These are phyloP conservation scores for Phoma sp. DNA, from an alignment of 2,329 filamentous ascomycete genomes.

Conservation along the genomic window DNA sequence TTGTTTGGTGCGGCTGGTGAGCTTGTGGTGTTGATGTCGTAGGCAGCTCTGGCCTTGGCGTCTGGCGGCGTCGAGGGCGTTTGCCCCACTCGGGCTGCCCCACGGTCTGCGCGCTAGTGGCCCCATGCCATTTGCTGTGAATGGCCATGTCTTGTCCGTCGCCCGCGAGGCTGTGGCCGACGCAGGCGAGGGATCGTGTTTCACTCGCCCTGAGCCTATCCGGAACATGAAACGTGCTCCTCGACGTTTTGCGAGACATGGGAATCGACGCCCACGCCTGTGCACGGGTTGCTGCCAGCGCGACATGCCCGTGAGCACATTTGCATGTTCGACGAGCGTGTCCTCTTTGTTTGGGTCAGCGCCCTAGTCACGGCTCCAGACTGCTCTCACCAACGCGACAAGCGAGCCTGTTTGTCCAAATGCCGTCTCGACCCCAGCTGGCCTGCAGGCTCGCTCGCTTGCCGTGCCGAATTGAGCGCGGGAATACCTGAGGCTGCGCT, in stretches of 20 bases:
- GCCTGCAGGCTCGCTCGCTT: background rate
- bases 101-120: slow-evolving; percentile 4
- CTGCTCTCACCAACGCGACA: background rate
- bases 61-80: background rate
- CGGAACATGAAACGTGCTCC: slow-evolving; percentile 17
- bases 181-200: slow-evolving; percentile 11
- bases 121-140: slow-evolving; percentile 1
- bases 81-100: slow-evolving; percentile 2
- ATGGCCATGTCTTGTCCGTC: slow-evolving; percentile 6
- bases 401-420: background rate
- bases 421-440: slow-evolving; percentile 3
- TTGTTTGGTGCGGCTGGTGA: background rate
- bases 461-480: background rate
- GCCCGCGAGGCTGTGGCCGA: background rate
- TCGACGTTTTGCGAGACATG: slow-evolving; percentile 2
- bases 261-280: too few species aligned
- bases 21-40: slow-evolving; percentile 8
- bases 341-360: background rate
- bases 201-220: slow-evolving; percentile 8
- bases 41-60: slow-evolving; percentile 30
- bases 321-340: background rate
- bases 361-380: background rate
- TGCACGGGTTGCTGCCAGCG: too few species aligned
- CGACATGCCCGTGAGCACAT: too few species aligned
- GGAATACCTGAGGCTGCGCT: slow-evolving; percentile 26